Evolutionary conservation across 108 stramenopile genomes (phyloP), one percentile per base, ranked within the genome.

Genomic region (Skeletonema marinoi): DNA sequence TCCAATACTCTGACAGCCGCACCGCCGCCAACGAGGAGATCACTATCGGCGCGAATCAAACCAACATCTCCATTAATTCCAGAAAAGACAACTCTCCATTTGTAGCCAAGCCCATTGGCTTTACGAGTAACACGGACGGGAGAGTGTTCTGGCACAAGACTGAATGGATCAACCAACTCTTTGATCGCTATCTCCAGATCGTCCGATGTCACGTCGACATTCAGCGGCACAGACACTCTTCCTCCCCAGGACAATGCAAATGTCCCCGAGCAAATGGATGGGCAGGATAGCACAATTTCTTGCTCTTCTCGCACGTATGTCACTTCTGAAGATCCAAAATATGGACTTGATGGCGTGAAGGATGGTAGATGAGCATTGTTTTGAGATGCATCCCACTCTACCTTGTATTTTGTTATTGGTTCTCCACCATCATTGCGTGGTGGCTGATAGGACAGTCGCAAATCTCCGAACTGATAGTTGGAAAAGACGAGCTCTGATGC

Each of bases 231-330:
- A 44, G 66, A 60, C 21, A 73, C 60, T 50, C 81, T 75, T 4
- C 94, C 94, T 11, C 94, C 94, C 90, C 92, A 92, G 3, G 85
- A 73, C 32, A 95, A 68, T 39, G 84, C 80, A 81, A 95, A 95
- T 19, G 90, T 89, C 12, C 94, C 94, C 3, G 71, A 72, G 71
- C 81, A 82, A 42, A 65, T 56, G 44, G 50, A 68, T n/a, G 64
- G 81, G 35, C 81, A 82, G 31, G 75, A 62, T 46, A 82, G 60
- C 41, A 75, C 65, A 14, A 92, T 73, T 41, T 88, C 87, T 69
- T 95, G 94, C 21, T 91, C 91, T 81, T 95, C 94, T 59, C 86
- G 83, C 4, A 86, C 70, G 41, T 87, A 67, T 36, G 78, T 64
- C n/a, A 93, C 71, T 63, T 92, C 89, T 19, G 78, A 85, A 50